Base-by-base conservation (phyloP, 306 rosid species). In the Senna tora region DNA sequence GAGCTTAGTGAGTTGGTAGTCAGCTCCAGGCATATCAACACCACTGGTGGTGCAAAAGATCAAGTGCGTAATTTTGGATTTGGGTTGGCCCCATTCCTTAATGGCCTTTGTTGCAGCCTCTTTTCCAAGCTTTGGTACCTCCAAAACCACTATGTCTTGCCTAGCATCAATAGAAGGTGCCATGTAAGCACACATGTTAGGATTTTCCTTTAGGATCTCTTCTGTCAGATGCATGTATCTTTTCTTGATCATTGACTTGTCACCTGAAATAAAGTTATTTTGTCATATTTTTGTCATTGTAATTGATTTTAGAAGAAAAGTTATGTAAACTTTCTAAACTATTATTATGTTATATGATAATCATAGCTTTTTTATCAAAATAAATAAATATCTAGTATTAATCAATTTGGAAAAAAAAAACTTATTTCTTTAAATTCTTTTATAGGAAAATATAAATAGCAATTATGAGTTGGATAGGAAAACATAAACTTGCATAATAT, bases 61-160 rank as follows among this genome's bases (percentile, higher is more conserved):
- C 2, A 38, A 41, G 49, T 61, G 67, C 7, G 83, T 79, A 0
- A 73, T 79, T 51, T 60, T 79, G 1, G 79, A 66, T 30, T 30
- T 57, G 11, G 63, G 63, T 15, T 57, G 63, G 5, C 41, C 63
- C 63, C 41, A 57, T 30, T 73, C 1, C 9, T 62, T 62, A n/a
- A 62, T 62, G 68, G 83, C 83, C 68, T 79, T 79, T 11, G 62
- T 68, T 21, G 83, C 79, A 0, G 83, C 83, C 56, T 79, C 83
- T 61, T 79, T 79, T 34, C 51, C 68, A 0, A 62, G 33, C 33
- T 39, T 62, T 4, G 68, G 68, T 19, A 39, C 67, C 17, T 62
- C 83, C 41, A 79, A 69, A 42, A 79, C 83, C 39, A 79, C 83
- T 58, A 79, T 79, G 49, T 79, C 83, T 30, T 57, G 63, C 32